Conservation (phyloP, 352 stramenopile species). For the Globisporangium emineosum region DNA sequence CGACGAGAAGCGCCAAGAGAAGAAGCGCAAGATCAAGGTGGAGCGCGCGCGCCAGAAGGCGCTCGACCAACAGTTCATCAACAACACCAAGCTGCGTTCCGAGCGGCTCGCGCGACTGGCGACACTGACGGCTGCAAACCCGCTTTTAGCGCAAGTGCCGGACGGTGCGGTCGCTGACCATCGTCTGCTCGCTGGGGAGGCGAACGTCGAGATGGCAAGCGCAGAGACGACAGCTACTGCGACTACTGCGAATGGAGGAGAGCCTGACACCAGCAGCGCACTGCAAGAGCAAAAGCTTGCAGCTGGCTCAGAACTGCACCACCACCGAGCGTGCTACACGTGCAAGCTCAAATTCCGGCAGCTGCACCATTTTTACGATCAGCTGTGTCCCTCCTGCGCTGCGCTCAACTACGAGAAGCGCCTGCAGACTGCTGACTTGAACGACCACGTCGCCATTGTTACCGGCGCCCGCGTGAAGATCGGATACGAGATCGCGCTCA, state of each 20-base stretch:
- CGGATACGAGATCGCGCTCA: slow-evolving; percentile 92
- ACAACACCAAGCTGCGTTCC: slow-evolving; percentile 74
- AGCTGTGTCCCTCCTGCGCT: slow-evolving; percentile 92
- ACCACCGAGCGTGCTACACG: slow-evolving; percentile 91
- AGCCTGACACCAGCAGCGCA: neutral
- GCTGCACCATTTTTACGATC: slow-evolving; percentile 94
- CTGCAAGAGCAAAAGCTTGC: neutral
- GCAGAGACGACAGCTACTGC: neutral
- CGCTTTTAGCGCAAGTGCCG: slow-evolving; percentile 57
- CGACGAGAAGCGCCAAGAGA: slow-evolving; percentile 49
- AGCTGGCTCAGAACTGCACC: slow-evolving; percentile 51
- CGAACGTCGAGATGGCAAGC: slow-evolving; percentile 8
- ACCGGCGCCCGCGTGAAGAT: slow-evolving; percentile 96
- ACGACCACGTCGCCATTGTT: slow-evolving; percentile 82
- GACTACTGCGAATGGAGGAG: neutral
- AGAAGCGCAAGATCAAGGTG: slow-evolving; percentile 67
- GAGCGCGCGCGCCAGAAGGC: slow-evolving; percentile 61
- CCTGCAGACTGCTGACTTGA: slow-evolving; percentile 82
- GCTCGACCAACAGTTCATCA: slow-evolving; percentile 74
- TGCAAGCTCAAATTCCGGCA: slow-evolving; percentile 92
- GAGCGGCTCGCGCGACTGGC: slow-evolving; percentile 54
- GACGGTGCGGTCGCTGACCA: slow-evolving; percentile 36
- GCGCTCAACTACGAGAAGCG: slow-evolving; percentile 93
- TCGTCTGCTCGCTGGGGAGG: slow-evolving; percentile 18
- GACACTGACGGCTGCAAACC: slow-evolving; percentile 52